Conservation (phyloP, 2,329 filamentous ascomycete genomes). For the Diaporthe eres region DNA sequence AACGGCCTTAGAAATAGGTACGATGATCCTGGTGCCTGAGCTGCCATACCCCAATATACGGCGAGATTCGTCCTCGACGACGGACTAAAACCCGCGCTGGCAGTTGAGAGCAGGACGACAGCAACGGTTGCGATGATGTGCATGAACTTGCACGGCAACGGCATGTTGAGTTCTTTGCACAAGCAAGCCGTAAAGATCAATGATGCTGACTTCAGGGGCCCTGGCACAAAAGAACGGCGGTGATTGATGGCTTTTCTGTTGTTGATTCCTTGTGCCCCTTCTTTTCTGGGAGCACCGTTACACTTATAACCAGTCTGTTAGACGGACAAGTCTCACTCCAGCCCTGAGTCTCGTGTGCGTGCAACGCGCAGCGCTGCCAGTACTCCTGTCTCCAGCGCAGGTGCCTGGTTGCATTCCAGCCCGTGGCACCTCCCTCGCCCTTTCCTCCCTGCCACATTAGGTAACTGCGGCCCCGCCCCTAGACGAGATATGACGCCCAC, state of each 20-base stretch:
- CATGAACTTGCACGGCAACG: background rate
- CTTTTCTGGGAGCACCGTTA: background rate
- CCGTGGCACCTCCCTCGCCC: conserved; percentile 37
- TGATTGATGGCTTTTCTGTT: background rate
- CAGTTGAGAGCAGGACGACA: conserved; percentile 47
- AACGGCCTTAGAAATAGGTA: background rate
- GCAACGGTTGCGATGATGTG: background rate
- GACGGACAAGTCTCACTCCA: conserved; percentile 2
- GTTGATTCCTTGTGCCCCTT: background rate
- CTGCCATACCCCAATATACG: conserved; percentile 74
- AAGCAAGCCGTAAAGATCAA: background rate
- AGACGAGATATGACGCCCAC: background rate
- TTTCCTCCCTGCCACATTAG: conserved; percentile 1
- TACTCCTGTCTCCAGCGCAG: background rate
- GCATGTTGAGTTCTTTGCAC: conserved; percentile 22
- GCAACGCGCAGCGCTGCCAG: background rate
- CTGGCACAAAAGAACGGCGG: background rate
- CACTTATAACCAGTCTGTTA: conserved; percentile 28
- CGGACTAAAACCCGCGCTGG: conserved; percentile 60
- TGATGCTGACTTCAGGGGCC: no score
- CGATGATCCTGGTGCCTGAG: conserved; percentile 24
- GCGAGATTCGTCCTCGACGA: conserved; percentile 68
- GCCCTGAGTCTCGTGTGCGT: conserved; percentile 1
- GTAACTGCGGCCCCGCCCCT: conserved; percentile 1
- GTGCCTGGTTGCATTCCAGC: conserved; percentile 38